Conservation (phyloP, 768 basidiomycete genomes). For the Gelatoporia subvermispora region DNA sequence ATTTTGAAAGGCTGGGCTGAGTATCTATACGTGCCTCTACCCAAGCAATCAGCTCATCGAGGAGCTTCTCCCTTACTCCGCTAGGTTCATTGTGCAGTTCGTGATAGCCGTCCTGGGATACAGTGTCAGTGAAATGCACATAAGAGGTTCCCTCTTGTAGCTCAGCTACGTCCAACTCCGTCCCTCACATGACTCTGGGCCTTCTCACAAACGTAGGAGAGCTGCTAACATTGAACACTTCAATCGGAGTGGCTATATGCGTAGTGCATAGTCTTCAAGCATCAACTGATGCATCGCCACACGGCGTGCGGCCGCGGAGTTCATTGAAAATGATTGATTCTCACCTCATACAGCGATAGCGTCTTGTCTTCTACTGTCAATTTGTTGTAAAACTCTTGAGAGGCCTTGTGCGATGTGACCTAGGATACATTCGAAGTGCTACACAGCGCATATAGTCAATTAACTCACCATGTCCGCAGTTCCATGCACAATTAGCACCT, state of each 20-base stretch:
- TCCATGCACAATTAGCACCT: conserved; percentile 13
- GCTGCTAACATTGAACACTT: too few species aligned
- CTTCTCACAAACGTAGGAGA: too few species aligned
- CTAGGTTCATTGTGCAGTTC: conserved; percentile 72
- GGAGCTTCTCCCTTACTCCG: conserved; percentile 55
- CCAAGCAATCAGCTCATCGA: conserved; percentile 52
- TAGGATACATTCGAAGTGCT: background rate
- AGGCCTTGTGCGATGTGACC: conserved; percentile 37
- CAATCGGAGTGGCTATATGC: too few species aligned
- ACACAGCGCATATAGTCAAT: background rate
- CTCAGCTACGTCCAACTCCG: too few species aligned
- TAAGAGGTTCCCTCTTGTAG: too few species aligned
- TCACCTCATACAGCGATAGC: conserved; percentile 1
- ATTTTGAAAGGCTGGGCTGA: too few species aligned
- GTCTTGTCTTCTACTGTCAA: conserved; percentile 34
- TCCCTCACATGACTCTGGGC: too few species aligned
- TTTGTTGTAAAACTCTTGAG: conserved; percentile 48
- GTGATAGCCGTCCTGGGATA: conserved; percentile 56
- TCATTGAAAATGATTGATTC: background rate
- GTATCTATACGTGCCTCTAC: conserved; percentile 6
- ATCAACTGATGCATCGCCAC: background rate
- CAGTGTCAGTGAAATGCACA: background rate
- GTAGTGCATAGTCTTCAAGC: too few species aligned
- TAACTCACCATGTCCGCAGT: conserved; percentile 8
- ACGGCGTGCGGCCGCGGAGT: background rate